These are phyloP conservation scores for Hordeum vulgare DNA, from an alignment of 176 grass and related monocot genomes.

Conservation along the genomic window DNA sequence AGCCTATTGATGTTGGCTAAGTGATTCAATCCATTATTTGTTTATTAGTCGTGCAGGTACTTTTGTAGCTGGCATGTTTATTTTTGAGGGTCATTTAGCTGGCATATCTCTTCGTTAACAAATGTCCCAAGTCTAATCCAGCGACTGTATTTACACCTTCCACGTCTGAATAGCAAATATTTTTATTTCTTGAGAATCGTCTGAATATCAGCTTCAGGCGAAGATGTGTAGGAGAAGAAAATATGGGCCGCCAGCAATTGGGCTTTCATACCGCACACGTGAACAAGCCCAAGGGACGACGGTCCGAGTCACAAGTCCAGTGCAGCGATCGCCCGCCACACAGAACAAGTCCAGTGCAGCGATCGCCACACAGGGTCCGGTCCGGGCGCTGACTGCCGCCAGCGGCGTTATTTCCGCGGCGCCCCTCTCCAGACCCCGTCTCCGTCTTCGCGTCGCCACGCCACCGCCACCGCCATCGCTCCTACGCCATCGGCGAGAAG, in stretches of 20 bases:
- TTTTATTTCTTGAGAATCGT: too few relatives aligned
- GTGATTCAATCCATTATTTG: neutral
- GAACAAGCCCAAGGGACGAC: neutral
- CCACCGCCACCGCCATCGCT: neutral
- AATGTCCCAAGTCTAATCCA: too few relatives aligned
- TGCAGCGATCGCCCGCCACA: neutral
- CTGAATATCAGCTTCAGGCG: too few relatives aligned
- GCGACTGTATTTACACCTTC: too few relatives aligned
- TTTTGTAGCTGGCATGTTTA: too few relatives aligned
- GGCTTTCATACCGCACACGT: neutral
- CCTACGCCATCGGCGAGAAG: neutral
- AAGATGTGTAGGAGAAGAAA: too few relatives aligned
- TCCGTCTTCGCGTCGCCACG: neutral
- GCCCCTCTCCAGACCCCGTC: too few relatives aligned
- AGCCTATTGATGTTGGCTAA: neutral
- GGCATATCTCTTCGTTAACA: too few relatives aligned
- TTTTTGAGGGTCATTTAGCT: too few relatives aligned
- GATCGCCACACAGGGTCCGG: neutral
- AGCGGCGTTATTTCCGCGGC: neutral
- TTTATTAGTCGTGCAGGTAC: neutral
- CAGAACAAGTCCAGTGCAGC: neutral
- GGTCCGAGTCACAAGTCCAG: neutral
- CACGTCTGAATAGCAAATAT: too few relatives aligned
- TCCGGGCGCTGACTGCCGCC: neutral
- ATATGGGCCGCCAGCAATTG: neutral